phyloP scores from a whole-genome alignment of 352 stramenopile genomes.

The Halophytophthora batemanensis region DNA sequence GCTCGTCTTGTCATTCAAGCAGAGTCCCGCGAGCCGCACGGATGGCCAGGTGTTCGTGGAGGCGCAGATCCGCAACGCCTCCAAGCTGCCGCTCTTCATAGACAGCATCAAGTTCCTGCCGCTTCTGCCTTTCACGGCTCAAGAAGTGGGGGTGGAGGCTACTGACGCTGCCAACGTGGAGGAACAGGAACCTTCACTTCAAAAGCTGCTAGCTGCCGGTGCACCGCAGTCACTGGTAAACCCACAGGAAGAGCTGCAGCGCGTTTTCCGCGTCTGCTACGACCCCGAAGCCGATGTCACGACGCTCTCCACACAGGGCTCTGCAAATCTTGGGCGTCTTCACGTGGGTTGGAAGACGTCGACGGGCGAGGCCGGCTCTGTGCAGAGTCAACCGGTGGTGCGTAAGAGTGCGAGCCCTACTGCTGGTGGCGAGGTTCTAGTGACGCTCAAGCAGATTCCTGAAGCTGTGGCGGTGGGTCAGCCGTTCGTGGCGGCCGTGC shows the following conservation, averaged over 20 bases:
- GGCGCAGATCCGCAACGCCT: conserved; percentile 81
- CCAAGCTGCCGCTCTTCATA: conserved; percentile 74
- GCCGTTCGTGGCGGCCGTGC: conserved; percentile 49
- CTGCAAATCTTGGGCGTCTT: conserved; percentile 66
- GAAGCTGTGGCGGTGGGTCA: conserved; percentile 45
- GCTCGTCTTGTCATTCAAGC: conserved; percentile 84
- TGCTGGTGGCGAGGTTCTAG: conserved; percentile 32
- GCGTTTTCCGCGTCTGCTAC: conserved; percentile 59
- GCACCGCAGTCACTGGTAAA: conserved; percentile 56
- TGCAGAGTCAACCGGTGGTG: conserved; percentile 80
- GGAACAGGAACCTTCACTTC: conserved; percentile 8
- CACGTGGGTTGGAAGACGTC: conserved; percentile 83
- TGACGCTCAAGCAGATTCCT: conserved; percentile 43
- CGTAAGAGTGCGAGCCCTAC: conserved; percentile 32
- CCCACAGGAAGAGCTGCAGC: conserved; percentile 76
- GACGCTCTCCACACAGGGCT: conserved; percentile 32
- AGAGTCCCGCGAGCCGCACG: conserved; percentile 24
- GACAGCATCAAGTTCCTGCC: conserved; percentile 81
- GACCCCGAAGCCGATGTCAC: conserved; percentile 36
- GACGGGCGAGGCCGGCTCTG: conserved; percentile 72
- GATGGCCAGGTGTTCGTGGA: conserved; percentile 62
- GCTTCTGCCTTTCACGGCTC: conserved; percentile 50
- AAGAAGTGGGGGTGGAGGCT: conserved; percentile 26
- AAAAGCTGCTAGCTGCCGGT: conserved; percentile 31
- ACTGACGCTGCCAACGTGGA: conserved; percentile 4